A percentile compares a stretch with the other conserved stretches of the same genome.
phyloP scores from a whole-genome alignment of 345 rosid species.

The Syzygium oleosum region DNA sequence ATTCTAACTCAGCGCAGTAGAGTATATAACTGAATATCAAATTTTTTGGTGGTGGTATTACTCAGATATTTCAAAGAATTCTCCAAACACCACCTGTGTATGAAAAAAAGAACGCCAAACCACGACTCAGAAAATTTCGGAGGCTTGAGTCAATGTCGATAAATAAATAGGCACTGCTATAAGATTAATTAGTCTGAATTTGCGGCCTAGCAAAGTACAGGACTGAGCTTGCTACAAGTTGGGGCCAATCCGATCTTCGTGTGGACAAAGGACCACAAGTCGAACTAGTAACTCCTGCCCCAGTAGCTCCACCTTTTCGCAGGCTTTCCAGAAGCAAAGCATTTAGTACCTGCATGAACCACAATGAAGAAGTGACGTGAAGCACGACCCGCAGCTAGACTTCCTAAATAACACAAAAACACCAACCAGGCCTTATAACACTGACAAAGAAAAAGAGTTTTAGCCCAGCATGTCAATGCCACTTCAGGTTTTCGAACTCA shows the following conservation, averaged over 20 bases:
- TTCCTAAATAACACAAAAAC: not conserved
- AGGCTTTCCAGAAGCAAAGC: constrained; percentile 94
- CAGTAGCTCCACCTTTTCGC: constrained; percentile 95
- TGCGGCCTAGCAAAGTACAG: not conserved
- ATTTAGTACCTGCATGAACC: constrained; percentile 50
- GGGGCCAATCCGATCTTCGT: not conserved
- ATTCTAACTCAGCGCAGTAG: not conserved
- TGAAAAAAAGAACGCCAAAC: not conserved
- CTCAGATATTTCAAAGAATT: not conserved
- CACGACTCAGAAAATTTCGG: not conserved
- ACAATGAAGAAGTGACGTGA: not conserved
- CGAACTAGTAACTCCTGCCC: constrained; percentile 86
- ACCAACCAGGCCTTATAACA: not conserved
- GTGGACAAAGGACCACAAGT: not conserved
- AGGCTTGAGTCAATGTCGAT: not conserved
- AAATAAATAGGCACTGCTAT: not conserved
- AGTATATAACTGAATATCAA: not conserved
- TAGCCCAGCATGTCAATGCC: not conserved
- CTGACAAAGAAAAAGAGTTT: not conserved
- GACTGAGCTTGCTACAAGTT: not conserved
- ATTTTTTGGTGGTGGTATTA: no score
- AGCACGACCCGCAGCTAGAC: not conserved
- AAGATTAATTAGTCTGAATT: not conserved
- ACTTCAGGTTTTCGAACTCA: not conserved
- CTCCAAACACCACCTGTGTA: not conserved